phyloP scores from a whole-genome alignment of 768 basidiomycete genomes.

The Dacryopinax primogenitus region DNA sequence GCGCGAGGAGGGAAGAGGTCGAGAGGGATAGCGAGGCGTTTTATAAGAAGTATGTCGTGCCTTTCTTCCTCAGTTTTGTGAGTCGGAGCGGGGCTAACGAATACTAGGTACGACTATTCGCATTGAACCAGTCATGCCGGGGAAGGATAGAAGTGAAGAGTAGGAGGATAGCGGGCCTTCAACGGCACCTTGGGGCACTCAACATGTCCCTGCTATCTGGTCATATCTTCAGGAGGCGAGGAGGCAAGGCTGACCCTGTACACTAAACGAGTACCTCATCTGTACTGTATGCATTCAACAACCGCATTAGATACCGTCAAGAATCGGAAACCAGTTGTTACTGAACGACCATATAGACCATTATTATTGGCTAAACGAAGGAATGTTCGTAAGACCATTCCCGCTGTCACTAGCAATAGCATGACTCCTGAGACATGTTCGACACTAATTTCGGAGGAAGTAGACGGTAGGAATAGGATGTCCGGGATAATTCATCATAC shows the following conservation, averaged over 20 bases:
- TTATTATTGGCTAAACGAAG: too few relatives aligned
- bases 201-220: neutral
- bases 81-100: neutral
- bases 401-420: too few relatives aligned
- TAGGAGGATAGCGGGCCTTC: neutral
- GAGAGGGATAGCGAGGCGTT: conserved; percentile 72
- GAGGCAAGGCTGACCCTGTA: neutral
- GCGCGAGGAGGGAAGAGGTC: conserved; percentile 44
- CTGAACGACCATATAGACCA: too few relatives aligned
- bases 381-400: too few relatives aligned
- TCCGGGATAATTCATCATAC: too few relatives aligned
- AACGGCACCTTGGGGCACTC: neutral
- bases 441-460: too few relatives aligned
- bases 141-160: neutral
- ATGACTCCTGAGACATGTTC: too few relatives aligned
- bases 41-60: conserved; percentile 55
- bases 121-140: conserved; percentile 7
- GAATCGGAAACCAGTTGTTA: too few relatives aligned
- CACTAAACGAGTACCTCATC: neutral
- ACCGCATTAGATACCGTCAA: too few relatives aligned
- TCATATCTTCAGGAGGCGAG: neutral
- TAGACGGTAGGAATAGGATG: too few relatives aligned
- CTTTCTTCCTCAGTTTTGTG: neutral
- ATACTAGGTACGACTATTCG: conserved; percentile 18
- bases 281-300: neutral